Percentiles rank a stretch among this genome's conserved stretches.
These are phyloP conservation scores for Clonostachys byssicola DNA, from an alignment of 2,329 filamentous ascomycete species.

Conservation along the genomic window DNA sequence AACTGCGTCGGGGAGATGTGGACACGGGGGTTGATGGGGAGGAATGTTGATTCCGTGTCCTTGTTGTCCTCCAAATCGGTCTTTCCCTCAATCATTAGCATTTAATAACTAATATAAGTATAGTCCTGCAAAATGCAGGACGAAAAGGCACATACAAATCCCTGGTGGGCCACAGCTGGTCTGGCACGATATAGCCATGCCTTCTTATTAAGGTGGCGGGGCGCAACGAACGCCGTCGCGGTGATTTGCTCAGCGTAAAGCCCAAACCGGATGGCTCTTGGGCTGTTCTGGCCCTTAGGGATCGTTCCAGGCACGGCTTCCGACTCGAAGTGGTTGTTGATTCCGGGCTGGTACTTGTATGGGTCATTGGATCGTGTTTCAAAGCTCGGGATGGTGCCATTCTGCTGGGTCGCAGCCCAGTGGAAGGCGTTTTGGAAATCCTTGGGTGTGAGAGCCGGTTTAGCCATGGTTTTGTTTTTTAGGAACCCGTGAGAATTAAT, in stretches of 20 bases:
- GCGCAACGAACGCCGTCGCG: slow-evolving; percentile 28
- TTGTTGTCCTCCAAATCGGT: too few species aligned
- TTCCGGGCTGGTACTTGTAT: slow-evolving; percentile 51
- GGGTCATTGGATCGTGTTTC: slow-evolving; percentile 12
- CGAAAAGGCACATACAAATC: neutral
- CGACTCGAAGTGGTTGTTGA: slow-evolving; percentile 44
- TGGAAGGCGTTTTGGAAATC: too few species aligned
- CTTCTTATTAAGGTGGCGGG: slow-evolving; percentile 20
- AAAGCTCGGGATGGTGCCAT: too few species aligned
- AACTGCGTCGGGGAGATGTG: slow-evolving; percentile 37
- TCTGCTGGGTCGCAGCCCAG: too few species aligned
- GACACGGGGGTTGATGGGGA: slow-evolving; percentile 41
- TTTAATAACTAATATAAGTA: too few species aligned
- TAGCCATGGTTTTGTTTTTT: too few species aligned
- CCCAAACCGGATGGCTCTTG: slow-evolving; percentile 33
- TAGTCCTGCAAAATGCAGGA: neutral
- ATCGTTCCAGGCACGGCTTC: slow-evolving; percentile 39
- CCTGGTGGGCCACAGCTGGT: slow-evolving; percentile 22
- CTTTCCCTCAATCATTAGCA: slow-evolving; percentile 1
- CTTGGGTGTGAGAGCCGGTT: too few species aligned
- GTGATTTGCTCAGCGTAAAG: slow-evolving; percentile 43
- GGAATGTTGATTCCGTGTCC: slow-evolving; percentile 12
- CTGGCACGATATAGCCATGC: slow-evolving; percentile 25
- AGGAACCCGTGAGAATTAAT: too few species aligned
- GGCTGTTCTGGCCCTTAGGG: slow-evolving; percentile 36